Evolutionary conservation across 2,329 filamentous ascomycete species (phyloP).

Genomic region (Fusarium beomiforme): DNA sequence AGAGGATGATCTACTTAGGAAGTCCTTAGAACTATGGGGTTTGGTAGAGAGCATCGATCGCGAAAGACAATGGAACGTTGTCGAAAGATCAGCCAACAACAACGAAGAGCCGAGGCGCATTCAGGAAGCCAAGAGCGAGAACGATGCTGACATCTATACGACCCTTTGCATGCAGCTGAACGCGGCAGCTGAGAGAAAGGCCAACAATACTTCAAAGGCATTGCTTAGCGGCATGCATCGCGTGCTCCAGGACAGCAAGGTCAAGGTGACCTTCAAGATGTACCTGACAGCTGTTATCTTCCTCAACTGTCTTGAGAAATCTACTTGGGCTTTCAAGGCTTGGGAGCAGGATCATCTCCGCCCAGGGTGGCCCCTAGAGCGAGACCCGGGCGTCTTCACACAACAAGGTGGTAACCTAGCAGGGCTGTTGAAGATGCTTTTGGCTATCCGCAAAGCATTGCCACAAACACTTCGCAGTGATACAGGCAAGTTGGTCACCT

Average conservation of each 20-base stretch:
- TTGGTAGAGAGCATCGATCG: slow-evolving; percentile 73
- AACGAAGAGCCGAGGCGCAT: slow-evolving; percentile 57
- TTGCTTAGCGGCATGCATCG: slow-evolving; percentile 70
- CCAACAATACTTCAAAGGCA: slow-evolving; percentile 66
- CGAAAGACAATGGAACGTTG: slow-evolving; percentile 69
- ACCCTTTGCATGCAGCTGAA: slow-evolving; percentile 72
- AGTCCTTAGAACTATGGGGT: slow-evolving; percentile 71
- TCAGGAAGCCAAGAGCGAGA: slow-evolving; percentile 58
- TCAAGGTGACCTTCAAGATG: slow-evolving; percentile 67
- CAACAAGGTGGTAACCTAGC: slow-evolving; percentile 69
- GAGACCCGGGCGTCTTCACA: slow-evolving; percentile 64
- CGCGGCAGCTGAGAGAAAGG: slow-evolving; percentile 71
- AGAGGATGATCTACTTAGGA: slow-evolving; percentile 64
- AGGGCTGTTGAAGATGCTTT: slow-evolving; percentile 68
- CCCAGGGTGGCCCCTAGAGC: slow-evolving; percentile 69
- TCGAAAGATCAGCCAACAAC: slow-evolving; percentile 57
- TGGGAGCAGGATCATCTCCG: slow-evolving; percentile 72
- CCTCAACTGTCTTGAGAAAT: slow-evolving; percentile 73
- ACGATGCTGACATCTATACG: slow-evolving; percentile 66
- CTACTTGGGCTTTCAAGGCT: slow-evolving; percentile 74
- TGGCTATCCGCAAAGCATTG: slow-evolving; percentile 68
- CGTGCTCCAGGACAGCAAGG: slow-evolving; percentile 68
- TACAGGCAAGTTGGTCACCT: slow-evolving; percentile 60
- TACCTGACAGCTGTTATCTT: slow-evolving; percentile 71
- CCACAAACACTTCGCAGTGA: slow-evolving; percentile 60